phyloP scores from a whole-genome alignment of 208 protist species.

The Naegleria lovaniensis region DNA sequence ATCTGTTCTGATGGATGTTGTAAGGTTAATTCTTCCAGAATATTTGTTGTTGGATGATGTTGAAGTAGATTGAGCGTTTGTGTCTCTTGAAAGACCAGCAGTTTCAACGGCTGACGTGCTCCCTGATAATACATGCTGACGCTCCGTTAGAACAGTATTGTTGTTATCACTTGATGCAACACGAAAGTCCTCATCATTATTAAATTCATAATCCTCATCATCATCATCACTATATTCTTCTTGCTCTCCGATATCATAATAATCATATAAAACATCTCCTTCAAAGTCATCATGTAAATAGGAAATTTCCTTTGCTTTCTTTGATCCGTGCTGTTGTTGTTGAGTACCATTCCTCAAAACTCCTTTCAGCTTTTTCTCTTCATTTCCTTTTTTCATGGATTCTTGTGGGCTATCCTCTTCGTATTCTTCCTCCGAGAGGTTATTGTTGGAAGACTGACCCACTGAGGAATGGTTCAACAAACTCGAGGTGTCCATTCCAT shows the following conservation, averaged over 20 bases:
- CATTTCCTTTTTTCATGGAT: background rate
- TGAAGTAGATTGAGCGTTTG: background rate
- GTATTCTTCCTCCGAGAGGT: background rate
- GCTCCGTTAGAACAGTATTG: background rate
- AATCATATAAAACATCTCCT: conserved; percentile 4
- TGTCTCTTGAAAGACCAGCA: background rate
- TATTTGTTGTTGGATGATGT: background rate
- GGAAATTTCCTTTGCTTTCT: background rate
- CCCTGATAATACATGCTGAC: background rate
- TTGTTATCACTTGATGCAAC: background rate
- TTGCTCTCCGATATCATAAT: background rate
- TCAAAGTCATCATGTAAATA: background rate
- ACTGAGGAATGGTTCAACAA: no score
- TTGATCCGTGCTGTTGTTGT: background rate
- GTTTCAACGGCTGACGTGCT: background rate
- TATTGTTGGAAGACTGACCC: background rate
- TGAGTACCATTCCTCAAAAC: background rate
- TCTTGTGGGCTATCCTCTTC: background rate
- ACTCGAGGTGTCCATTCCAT: background rate
- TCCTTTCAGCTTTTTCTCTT: background rate
- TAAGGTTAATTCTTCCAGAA: background rate
- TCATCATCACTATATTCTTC: background rate
- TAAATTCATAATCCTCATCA: background rate
- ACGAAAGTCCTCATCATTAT: background rate
- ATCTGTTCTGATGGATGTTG: background rate